A percentile compares a stretch with the other conserved stretches of the same genome.
Conservation (phyloP, 306 rosid species). For the cucumber (Cucumis sativus) region Cucumber_9930_V3 NC_026661.2:11307501-11308000, state of each 20-base stretch:
- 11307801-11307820: constrained; percentile 61
- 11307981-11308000: constrained; percentile 43
- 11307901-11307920: constrained; percentile 76
- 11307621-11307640: constrained; percentile 80
- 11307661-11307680: constrained; percentile 91
- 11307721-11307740: constrained; percentile 90
- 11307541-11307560: constrained; percentile 26
- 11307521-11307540: constrained; percentile 62
- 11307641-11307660: constrained; percentile 98
- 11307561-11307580: constrained; percentile 67
- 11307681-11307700: constrained; percentile 65
- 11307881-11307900: constrained; percentile 72
- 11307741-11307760: constrained; percentile 91
- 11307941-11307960: constrained; percentile 42
- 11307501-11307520: constrained; percentile 57
- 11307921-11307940: constrained; percentile 56
- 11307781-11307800: constrained; percentile 56
- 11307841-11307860: constrained; percentile 54
- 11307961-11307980: constrained; percentile 21
- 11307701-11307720: constrained; percentile 57
- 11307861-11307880: constrained; percentile 60
- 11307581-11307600: constrained; percentile 65
- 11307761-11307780: constrained; percentile 54
- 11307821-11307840: constrained; percentile 31
- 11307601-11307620: constrained; percentile 47